A percentile compares a stretch with the other conserved stretches of the same genome.
phyloP scores from a whole-genome alignment of 1,139 yeast genomes.

The Wickerhamiella infanticola region DNA sequence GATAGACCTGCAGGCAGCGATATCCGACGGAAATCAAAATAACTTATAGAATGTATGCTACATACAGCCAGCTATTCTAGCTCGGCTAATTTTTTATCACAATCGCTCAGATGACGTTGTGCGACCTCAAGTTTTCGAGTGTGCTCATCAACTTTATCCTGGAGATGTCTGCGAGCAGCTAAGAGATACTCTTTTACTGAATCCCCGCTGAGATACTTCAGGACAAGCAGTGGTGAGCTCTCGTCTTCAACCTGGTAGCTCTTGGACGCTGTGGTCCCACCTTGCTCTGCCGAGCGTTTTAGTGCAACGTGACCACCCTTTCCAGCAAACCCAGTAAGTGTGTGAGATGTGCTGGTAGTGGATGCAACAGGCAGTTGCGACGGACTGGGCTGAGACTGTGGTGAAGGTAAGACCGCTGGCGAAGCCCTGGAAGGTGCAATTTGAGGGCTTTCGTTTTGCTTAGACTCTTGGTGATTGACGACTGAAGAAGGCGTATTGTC shows the following conservation, averaged over 20 bases:
- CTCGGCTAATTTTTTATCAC: slow-evolving; percentile 18
- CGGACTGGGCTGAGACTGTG: neutral
- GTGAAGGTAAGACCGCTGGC: neutral
- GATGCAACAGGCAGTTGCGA: neutral
- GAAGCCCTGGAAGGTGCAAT: neutral
- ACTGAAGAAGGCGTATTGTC: neutral
- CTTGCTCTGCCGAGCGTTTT: neutral
- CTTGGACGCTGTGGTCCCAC: neutral
- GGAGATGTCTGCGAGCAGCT: slow-evolving; percentile 21
- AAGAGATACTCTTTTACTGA: slow-evolving; percentile 21
- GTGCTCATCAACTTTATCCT: slow-evolving; percentile 20
- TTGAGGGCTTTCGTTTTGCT: neutral
- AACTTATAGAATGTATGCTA: neutral
- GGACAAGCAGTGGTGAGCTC: slow-evolving; percentile 16
- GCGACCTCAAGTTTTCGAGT: slow-evolving; percentile 17
- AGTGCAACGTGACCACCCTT: slow-evolving; percentile 4
- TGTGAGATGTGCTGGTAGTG: slow-evolving; percentile 4
- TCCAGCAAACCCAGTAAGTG: slow-evolving; percentile 1
- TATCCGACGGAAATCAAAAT: neutral
- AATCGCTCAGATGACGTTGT: slow-evolving; percentile 15
- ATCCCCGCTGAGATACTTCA: slow-evolving; percentile 18
- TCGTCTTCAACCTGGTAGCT: neutral
- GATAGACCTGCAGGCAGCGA: neutral
- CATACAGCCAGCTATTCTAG: slow-evolving; percentile 1
- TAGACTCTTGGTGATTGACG: neutral